Evolutionary conservation across 2,329 filamentous ascomycete genomes (phyloP).

Genomic region (Cordyceps fumosorosea): DNA sequence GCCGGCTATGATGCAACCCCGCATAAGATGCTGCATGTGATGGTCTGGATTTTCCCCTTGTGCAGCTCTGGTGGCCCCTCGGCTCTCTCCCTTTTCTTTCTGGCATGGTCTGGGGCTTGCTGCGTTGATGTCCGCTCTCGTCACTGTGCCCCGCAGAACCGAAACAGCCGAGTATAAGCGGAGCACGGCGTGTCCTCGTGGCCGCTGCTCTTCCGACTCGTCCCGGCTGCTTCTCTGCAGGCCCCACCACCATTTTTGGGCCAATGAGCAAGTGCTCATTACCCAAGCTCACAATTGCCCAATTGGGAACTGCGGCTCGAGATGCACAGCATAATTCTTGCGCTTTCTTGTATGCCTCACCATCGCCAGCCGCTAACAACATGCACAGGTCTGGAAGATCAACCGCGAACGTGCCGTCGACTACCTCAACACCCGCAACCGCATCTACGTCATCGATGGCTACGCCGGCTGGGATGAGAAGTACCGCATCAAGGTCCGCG

Average conservation of each 20-base stretch:
- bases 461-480: conserved; percentile 98
- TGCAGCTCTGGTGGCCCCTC: not conserved
- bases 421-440: conserved; percentile 97
- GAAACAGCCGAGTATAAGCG: conserved; percentile 15
- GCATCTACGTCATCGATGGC: conserved; percentile 97
- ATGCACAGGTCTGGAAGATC: conserved; percentile 88
- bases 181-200: conserved; percentile 11
- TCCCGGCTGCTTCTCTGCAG: not conserved
- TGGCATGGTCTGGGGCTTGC: not conserved
- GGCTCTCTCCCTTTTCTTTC: not conserved
- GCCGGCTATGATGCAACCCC: conserved; percentile 11
- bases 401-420: conserved; percentile 98
- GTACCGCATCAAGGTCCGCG: conserved; percentile 94
- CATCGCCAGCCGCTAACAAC: conserved; percentile 22
- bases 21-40: conserved; percentile 10
- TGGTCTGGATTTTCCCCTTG: not conserved
- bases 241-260: not conserved
- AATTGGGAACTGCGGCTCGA: not conserved
- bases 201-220: conserved; percentile 12
- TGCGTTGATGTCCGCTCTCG: conserved; percentile 2
- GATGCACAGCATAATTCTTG: not conserved
- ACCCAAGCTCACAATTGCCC: conserved; percentile 3
- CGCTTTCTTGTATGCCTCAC: not conserved
- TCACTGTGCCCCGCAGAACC: conserved; percentile 9
- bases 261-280: conserved; percentile 11